Evolutionary conservation across 2,329 filamentous ascomycete species (phyloP).

Genomic region (Fonsecaea monophora): DNA sequence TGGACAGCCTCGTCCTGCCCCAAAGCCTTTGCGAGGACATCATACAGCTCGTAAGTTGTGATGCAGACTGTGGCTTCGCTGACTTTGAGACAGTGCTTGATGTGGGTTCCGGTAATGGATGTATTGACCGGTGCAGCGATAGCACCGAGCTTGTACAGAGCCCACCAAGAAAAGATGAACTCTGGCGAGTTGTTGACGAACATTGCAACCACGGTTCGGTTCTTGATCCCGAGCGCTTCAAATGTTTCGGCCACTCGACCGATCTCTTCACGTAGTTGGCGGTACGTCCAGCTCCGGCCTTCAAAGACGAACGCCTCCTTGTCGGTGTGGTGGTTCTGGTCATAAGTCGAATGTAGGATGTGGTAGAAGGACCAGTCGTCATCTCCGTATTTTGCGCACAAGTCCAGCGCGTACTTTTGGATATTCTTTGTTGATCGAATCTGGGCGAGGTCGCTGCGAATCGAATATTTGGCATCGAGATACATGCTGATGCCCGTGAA

Average conservation of each 20-base stretch:
- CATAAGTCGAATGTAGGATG: constrained; percentile 63
- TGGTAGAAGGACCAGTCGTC: constrained; percentile 69
- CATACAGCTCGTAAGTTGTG: constrained; percentile 39
- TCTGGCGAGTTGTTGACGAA: constrained; percentile 60
- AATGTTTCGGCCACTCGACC: constrained; percentile 69
- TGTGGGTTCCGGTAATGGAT: constrained; percentile 62
- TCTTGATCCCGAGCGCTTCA: constrained; percentile 53
- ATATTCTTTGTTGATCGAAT: constrained; percentile 54
- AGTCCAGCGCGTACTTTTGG: constrained; percentile 22
- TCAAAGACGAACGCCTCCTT: constrained; percentile 57
- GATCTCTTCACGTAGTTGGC: constrained; percentile 58
- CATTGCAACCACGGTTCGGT: constrained; percentile 53
- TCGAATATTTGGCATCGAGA: constrained; percentile 71
- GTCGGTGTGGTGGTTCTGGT: constrained; percentile 53
- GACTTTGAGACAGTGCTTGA: constrained; percentile 69
- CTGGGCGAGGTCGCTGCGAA: constrained; percentile 64
- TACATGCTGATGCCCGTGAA: constrained; percentile 60
- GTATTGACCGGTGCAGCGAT: constrained; percentile 73
- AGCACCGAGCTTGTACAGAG: constrained; percentile 55
- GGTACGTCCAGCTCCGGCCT: constrained; percentile 56
- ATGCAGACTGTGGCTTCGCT: constrained; percentile 61
- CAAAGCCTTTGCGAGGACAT: constrained; percentile 10
- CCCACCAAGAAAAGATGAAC: constrained; percentile 54
- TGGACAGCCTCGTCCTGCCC: constrained; percentile 3
- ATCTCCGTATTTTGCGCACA: constrained; percentile 41